Conservation (phyloP, 331 rosid genomes). For the Pyracantha coccinea region DNA sequence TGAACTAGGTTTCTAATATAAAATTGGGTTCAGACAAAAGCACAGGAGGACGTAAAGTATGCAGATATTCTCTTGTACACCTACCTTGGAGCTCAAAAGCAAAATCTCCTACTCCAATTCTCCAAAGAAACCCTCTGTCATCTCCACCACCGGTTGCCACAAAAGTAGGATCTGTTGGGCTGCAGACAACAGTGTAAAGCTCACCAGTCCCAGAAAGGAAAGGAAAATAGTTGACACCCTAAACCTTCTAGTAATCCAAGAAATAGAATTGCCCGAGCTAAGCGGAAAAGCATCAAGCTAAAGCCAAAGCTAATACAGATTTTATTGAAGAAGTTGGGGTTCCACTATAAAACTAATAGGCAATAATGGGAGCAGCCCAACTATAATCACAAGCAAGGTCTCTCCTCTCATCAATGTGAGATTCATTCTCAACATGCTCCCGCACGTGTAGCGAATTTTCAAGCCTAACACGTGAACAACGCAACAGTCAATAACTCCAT, state of each 20-base stretch:
- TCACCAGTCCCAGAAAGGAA: constrained; percentile 44
- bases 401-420: too few relatives aligned
- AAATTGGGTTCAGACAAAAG: not conserved
- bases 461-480: not conserved
- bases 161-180: constrained; percentile 54
- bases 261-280: not conserved
- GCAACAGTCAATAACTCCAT: not conserved
- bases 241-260: not conserved
- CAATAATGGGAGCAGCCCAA: too few relatives aligned
- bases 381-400: too few relatives aligned
- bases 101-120: constrained; percentile 72
- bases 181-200: constrained; percentile 65
- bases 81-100: constrained; percentile 72
- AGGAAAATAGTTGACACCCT: not conserved
- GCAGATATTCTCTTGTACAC: constrained; percentile 3
- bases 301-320: not conserved
- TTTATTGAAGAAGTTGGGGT: too few relatives aligned
- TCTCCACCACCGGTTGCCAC: constrained; percentile 92
- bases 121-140: constrained; percentile 89
- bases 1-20: not conserved
- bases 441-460: too few relatives aligned
- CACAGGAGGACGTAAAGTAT: not conserved
- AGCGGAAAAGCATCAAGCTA: not conserved
- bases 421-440: too few relatives aligned
- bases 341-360: too few relatives aligned